Evolutionary conservation across 1,284 basidiomycete genomes (phyloP).

Genomic region (Ceratobasidium sp.): DNA sequence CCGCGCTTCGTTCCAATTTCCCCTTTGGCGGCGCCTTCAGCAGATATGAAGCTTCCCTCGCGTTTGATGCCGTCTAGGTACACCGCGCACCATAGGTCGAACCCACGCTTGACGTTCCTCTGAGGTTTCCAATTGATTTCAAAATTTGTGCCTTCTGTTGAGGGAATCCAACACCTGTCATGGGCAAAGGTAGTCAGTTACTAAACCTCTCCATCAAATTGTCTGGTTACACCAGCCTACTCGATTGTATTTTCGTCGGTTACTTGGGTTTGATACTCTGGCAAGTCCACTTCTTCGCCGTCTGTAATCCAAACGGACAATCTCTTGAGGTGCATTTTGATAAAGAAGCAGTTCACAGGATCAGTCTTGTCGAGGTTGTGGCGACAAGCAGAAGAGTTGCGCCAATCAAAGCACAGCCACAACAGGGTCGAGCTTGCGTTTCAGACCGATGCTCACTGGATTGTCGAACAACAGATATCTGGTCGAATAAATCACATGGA

Average conservation of each 20-base stretch:
- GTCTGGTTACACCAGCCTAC: background rate
- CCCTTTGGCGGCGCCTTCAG: too few species aligned
- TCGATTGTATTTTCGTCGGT: constrained; percentile 28
- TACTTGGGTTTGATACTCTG: constrained; percentile 8
- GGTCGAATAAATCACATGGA: too few species aligned
- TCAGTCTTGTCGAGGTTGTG: too few species aligned
- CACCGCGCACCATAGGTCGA: background rate
- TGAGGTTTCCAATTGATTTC: background rate
- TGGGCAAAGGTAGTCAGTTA: background rate
- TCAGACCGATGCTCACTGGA: too few species aligned
- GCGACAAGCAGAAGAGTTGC: background rate
- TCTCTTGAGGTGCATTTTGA: background rate
- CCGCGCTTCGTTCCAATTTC: background rate
- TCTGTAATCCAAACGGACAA: background rate
- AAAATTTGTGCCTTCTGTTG: background rate
- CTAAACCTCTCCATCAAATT: background rate
- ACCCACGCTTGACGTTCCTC: background rate
- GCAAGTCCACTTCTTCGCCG: background rate
- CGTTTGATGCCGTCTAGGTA: background rate
- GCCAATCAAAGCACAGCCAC: too few species aligned
- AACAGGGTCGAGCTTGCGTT: too few species aligned
- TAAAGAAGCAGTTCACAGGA: too few species aligned
- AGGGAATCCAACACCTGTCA: constrained; percentile 1
- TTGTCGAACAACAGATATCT: too few species aligned
- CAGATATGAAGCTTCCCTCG: too few species aligned